A percentile compares a stretch with the other conserved stretches of the same genome.
Conservation (phyloP, 352 stramenopile genomes). For the Pilasporangium apinafurcum region DNA sequence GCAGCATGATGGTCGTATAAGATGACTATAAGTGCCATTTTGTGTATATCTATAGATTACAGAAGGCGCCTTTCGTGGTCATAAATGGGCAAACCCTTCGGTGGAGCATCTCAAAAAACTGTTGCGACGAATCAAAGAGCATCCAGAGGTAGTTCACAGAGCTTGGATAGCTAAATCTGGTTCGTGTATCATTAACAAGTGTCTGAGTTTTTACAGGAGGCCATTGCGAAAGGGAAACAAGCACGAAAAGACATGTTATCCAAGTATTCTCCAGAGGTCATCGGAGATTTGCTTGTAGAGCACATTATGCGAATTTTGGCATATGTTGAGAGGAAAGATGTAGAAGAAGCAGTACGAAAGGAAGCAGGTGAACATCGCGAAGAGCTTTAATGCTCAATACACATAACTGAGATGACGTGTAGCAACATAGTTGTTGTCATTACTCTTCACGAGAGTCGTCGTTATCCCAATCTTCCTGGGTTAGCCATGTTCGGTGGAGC, state of each 20-base stretch:
- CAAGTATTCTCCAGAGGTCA: conserved; percentile 72
- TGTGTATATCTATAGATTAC: conserved; percentile 39
- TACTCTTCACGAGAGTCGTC: conserved; percentile 23
- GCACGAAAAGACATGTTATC: conserved; percentile 78
- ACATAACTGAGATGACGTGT: conserved; percentile 24
- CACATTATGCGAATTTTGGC: conserved; percentile 64
- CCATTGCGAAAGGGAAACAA: conserved; percentile 49
- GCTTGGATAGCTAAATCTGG: not conserved
- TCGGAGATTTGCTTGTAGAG: conserved; percentile 57
- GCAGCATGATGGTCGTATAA: not conserved
- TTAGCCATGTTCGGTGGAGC: conserved; percentile 82
- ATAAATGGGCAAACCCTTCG: conserved; percentile 86
- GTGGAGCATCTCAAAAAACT: conserved; percentile 62
- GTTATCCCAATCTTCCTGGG: conserved; percentile 60
- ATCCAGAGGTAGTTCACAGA: conserved; percentile 40
- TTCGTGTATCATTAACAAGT: not conserved
- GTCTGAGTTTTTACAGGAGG: conserved; percentile 24
- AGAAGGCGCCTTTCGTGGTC: conserved; percentile 69
- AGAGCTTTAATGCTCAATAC: too few species aligned
- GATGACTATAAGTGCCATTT: not conserved
- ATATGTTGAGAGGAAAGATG: conserved; percentile 19
- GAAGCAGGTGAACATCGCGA: too few species aligned
- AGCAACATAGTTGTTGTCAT: conserved; percentile 33
- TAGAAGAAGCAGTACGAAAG: not conserved
- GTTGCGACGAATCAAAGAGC: conserved; percentile 39